phyloP scores from a whole-genome alignment of 2,329 filamentous ascomycete species.

The Aspergillus phoenicis region DNA sequence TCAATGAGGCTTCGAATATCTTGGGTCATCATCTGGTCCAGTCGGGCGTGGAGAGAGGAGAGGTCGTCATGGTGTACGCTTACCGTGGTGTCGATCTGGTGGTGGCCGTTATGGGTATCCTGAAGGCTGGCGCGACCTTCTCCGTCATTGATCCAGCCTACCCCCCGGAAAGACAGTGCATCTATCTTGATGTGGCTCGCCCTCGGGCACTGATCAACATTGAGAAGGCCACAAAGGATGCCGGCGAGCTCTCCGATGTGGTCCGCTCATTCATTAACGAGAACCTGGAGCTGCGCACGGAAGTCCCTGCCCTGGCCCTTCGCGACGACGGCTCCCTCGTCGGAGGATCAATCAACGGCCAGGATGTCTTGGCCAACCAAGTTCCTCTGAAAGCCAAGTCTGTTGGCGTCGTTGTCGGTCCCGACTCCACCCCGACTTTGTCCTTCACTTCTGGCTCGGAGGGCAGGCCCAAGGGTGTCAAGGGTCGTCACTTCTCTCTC shows the following conservation, averaged over 20 bases:
- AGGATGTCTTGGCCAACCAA: slow-evolving; percentile 66
- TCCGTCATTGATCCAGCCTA: slow-evolving; percentile 76
- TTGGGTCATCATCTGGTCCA: slow-evolving; percentile 77
- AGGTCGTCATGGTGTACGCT: slow-evolving; percentile 92
- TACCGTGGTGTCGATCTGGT: slow-evolving; percentile 79
- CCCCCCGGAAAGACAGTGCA: slow-evolving; percentile 76
- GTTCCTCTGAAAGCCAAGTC: slow-evolving; percentile 56
- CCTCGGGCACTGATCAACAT: slow-evolving; percentile 75
- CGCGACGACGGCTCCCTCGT: slow-evolving; percentile 68
- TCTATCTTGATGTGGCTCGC: slow-evolving; percentile 78
- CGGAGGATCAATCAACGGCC: slow-evolving; percentile 68
- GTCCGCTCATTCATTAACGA: slow-evolving; percentile 71
- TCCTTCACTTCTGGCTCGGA: slow-evolving; percentile 73
- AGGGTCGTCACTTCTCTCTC: slow-evolving; percentile 82
- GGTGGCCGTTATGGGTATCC: slow-evolving; percentile 76
- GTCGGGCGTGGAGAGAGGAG: slow-evolving; percentile 72
- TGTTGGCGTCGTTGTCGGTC: slow-evolving; percentile 77
- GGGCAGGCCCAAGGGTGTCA: slow-evolving; percentile 82
- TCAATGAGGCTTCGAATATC: slow-evolving; percentile 79
- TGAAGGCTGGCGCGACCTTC: slow-evolving; percentile 62
- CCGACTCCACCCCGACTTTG: slow-evolving; percentile 78
- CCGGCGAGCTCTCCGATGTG: slow-evolving; percentile 62
- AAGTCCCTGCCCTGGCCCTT: slow-evolving; percentile 73
- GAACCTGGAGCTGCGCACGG: slow-evolving; percentile 70
- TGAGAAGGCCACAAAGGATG: slow-evolving; percentile 69